These are phyloP conservation scores for Aphanomyces euteiches DNA, from an alignment of 352 stramenopile species.

Conservation along the genomic window DNA sequence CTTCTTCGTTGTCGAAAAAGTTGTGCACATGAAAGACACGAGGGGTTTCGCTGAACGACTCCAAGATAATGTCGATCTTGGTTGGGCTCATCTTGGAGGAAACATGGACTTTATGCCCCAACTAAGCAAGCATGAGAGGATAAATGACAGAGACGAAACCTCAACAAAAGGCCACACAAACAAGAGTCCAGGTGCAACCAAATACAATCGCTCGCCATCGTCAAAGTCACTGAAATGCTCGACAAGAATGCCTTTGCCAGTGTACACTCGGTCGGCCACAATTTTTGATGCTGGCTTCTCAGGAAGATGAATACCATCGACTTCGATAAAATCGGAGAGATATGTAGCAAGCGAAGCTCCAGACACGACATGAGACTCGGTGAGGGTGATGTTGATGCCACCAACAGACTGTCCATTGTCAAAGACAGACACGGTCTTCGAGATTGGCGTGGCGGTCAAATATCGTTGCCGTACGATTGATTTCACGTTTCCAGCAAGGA, in stretches of 20 bases:
- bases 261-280: slow-evolving; percentile 70
- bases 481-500: too few relatives aligned
- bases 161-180: slow-evolving; percentile 82
- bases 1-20: slow-evolving; percentile 81
- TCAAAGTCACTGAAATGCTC: slow-evolving; percentile 51
- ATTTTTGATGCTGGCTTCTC: slow-evolving; percentile 34
- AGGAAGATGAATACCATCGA: slow-evolving; percentile 46
- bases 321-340: slow-evolving; percentile 73
- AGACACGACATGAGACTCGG: slow-evolving; percentile 49
- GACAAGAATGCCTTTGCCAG: slow-evolving; percentile 53
- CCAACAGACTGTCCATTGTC: slow-evolving; percentile 75
- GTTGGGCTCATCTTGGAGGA: slow-evolving; percentile 51
- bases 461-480: too few relatives aligned
- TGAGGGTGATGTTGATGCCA: slow-evolving; percentile 66
- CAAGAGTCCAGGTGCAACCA: slow-evolving; percentile 61
- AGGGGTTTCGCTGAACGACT: slow-evolving; percentile 77
- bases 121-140: slow-evolving; percentile 19
- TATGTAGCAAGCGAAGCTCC: slow-evolving; percentile 62
- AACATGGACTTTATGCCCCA: slow-evolving; percentile 66
- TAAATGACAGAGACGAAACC: not conserved
- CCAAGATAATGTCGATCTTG: slow-evolving; percentile 55
- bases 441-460: too few relatives aligned
- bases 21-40: slow-evolving; percentile 83
- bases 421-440: slow-evolving; percentile 72
- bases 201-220: slow-evolving; percentile 57